Conservation (phyloP, 108 stramenopile species). For the Discostella stelligeroides region DNA sequence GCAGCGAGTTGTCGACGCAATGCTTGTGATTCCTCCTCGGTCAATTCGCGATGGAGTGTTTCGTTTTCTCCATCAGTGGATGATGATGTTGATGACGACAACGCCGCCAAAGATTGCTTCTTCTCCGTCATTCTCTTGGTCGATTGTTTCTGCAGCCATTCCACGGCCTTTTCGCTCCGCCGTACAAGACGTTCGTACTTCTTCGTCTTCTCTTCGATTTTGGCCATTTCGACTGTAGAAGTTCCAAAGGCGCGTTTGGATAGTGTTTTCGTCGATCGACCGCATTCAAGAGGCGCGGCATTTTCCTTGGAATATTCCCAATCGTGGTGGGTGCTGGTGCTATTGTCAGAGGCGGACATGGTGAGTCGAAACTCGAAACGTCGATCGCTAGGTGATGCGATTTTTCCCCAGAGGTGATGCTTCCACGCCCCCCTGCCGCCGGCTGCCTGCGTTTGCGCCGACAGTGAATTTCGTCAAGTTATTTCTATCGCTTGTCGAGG, state of each 20-base stretch:
- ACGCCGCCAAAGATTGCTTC: background rate
- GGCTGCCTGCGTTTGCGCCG: too few species aligned
- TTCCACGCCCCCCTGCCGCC: too few species aligned
- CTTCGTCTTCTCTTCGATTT: conserved; percentile 40
- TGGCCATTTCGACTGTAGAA: conserved; percentile 11
- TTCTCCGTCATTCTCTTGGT: background rate
- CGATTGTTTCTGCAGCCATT: conserved; percentile 33
- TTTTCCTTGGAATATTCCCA: conserved; percentile 88
- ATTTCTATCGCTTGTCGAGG: too few species aligned
- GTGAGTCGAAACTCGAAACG: background rate
- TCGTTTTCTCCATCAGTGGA: background rate
- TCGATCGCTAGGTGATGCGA: background rate
- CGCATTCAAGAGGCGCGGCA: conserved; percentile 80
- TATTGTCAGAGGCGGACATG: background rate
- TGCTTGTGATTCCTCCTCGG: conserved; percentile 32
- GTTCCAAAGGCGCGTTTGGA: conserved; percentile 46
- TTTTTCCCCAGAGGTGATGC: too few species aligned
- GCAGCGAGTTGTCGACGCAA: conserved; percentile 18
- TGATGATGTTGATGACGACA: too few species aligned
- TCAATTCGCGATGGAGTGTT: conserved; percentile 17
- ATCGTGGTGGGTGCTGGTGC: conserved; percentile 16
- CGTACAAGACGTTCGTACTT: conserved; percentile 68
- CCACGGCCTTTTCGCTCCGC: conserved; percentile 55
- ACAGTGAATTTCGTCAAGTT: too few species aligned
- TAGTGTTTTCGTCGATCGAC: conserved; percentile 63